Conservation (phyloP, 768 basidiomycete species). For the Suillus americanus region DNA sequence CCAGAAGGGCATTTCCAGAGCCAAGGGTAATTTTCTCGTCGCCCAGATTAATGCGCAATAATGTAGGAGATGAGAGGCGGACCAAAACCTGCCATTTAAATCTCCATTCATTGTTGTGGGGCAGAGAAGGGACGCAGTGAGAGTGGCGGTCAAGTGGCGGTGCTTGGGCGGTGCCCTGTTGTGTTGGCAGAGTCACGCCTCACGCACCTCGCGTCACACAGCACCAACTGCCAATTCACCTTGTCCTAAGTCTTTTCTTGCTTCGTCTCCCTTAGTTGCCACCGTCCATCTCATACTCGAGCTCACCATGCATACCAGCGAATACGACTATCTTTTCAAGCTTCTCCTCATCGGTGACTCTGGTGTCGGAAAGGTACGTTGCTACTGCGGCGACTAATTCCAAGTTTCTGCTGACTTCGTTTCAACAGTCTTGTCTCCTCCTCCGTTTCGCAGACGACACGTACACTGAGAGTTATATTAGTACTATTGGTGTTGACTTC, state of each 20-base stretch:
- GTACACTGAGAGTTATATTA: conserved; percentile 97
- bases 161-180: conserved; percentile 24
- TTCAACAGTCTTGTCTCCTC: conserved; percentile 80
- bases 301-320: conserved; percentile 79
- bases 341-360: conserved; percentile 94
- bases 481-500: conserved; percentile 98
- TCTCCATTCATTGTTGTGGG: conserved; percentile 5
- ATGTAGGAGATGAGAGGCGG: background rate
- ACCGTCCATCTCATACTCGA: conserved; percentile 20
- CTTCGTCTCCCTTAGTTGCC: conserved; percentile 27
- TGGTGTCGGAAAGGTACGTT: conserved; percentile 86
- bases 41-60: background rate
- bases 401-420: conserved; percentile 22
- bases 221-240: conserved; percentile 32
- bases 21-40: background rate
- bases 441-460: conserved; percentile 95
- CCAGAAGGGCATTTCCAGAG: background rate
- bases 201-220: conserved; percentile 33
- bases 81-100: background rate
- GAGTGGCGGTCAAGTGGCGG: conserved; percentile 5
- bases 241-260: conserved; percentile 38
- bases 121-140: background rate
- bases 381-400: conserved; percentile 15
- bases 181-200: conserved; percentile 28
- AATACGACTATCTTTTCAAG: conserved; percentile 96